phyloP scores from a whole-genome alignment of 1,284 basidiomycete species.

The Cystobasidium slooffiae region DNA sequence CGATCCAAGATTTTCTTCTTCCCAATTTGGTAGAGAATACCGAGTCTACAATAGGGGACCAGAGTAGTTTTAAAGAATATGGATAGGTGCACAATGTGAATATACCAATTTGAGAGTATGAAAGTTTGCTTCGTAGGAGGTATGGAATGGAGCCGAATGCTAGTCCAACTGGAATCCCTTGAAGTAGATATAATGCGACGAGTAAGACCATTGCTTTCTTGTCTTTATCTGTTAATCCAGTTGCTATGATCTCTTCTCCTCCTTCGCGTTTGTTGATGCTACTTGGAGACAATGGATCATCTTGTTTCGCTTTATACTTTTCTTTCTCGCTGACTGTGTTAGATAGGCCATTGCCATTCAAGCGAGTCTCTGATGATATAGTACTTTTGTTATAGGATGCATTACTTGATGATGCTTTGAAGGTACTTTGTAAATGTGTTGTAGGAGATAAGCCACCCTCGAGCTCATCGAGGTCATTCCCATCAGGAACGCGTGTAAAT shows the following conservation, averaged over 20 bases:
- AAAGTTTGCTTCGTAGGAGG: constrained; percentile 89
- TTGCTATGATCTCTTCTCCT: background rate
- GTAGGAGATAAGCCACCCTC: constrained; percentile 1
- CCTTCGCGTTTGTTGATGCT: background rate
- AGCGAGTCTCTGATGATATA: background rate
- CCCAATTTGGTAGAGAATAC: constrained; percentile 80
- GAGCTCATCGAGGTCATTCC: constrained; percentile 12
- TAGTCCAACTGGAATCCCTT: constrained; percentile 88
- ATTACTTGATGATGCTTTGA: background rate
- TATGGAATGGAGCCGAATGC: constrained; percentile 88
- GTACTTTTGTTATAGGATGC: no score
- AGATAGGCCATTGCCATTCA: background rate
- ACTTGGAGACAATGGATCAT: constrained; percentile 14
- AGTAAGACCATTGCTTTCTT: constrained; percentile 83
- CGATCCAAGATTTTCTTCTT: constrained; percentile 96
- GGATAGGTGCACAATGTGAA: constrained; percentile 95
- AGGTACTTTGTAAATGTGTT: background rate
- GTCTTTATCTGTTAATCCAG: constrained; percentile 63
- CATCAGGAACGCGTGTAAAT: constrained; percentile 35
- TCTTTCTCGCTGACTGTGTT: constrained; percentile 22
- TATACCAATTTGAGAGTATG: constrained; percentile 93
- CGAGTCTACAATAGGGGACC: constrained; percentile 97
- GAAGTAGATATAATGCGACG: constrained; percentile 86
- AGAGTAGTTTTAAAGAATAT: constrained; percentile 94
- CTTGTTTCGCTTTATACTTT: constrained; percentile 21